phyloP scores from a whole-genome alignment of 345 rosid species.

The Turnera subulata region DNA sequence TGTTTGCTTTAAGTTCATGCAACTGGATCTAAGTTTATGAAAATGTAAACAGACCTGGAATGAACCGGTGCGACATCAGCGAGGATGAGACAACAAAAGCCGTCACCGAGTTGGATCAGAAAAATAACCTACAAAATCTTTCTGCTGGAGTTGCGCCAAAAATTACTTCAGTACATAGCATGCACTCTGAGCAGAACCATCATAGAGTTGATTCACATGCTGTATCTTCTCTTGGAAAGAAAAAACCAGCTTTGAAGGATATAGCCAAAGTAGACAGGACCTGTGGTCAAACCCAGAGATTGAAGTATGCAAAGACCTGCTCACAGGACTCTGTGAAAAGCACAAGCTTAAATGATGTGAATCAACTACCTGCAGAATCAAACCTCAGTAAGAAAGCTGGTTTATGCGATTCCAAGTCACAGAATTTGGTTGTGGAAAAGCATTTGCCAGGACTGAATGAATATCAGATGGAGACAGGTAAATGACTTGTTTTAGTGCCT shows the following conservation, averaged over 20 bases:
- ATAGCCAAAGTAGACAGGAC: conserved; percentile 16
- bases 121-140: conserved; percentile 26
- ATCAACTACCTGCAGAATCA: conserved; percentile 26
- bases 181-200: conserved; percentile 19
- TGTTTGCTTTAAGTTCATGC: background rate
- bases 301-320: conserved; percentile 32
- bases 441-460: conserved; percentile 8
- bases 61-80: conserved; percentile 42
- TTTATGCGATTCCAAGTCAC: conserved; percentile 16
- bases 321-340: conserved; percentile 32
- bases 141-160: conserved; percentile 24
- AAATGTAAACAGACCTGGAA: conserved; percentile 36
- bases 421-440: conserved; percentile 12
- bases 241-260: conserved; percentile 29
- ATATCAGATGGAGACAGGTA: conserved; percentile 29
- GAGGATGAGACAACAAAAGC: conserved; percentile 47
- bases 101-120: conserved; percentile 21
- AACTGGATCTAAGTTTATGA: conserved; percentile 6
- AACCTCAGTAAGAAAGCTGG: conserved; percentile 21
- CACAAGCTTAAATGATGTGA: conserved; percentile 32
- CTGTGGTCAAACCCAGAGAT: conserved; percentile 21
- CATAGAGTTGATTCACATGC: conserved; percentile 18
- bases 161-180: conserved; percentile 19
- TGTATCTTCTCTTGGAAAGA: conserved; percentile 24
- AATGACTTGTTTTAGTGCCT: conserved; percentile 9